A percentile compares a stretch with the other conserved stretches of the same genome.
phyloP scores from a whole-genome alignment of 2,329 filamentous ascomycete genomes.

The Myriangium duriaei region DNA sequence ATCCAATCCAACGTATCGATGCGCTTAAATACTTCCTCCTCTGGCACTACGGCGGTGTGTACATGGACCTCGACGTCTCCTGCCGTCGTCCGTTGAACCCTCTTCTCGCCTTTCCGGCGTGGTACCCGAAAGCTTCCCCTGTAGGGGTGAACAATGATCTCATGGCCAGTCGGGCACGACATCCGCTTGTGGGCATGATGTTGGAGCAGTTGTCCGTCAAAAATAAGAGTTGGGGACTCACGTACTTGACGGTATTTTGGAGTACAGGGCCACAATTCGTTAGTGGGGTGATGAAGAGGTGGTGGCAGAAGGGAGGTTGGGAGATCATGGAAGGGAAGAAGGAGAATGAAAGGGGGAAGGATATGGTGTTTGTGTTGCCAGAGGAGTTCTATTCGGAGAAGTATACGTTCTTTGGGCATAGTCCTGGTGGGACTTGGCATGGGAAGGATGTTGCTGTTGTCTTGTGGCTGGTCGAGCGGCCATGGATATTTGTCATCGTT shows the following conservation, averaged over 20 bases:
- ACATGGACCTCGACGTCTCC: constrained; percentile 38
- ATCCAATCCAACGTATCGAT: constrained; percentile 20
- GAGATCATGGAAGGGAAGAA: not conserved
- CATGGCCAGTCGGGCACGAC: constrained; percentile 38
- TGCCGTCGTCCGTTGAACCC: constrained; percentile 55
- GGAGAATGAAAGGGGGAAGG: not conserved
- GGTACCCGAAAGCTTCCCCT: constrained; percentile 54
- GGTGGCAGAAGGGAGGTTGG: constrained; percentile 11
- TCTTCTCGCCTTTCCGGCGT: constrained; percentile 52
- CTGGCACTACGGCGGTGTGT: constrained; percentile 18
- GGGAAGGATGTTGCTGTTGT: constrained; percentile 19
- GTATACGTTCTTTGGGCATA: constrained; percentile 22
- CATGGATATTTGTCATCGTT: constrained; percentile 5
- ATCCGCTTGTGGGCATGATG: constrained; percentile 18
- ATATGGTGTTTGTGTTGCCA: constrained; percentile 17
- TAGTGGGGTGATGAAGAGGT: constrained; percentile 18
- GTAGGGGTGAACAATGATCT: constrained; percentile 67
- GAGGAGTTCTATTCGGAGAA: constrained; percentile 21
- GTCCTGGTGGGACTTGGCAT: constrained; percentile 22
- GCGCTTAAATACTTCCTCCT: constrained; percentile 19
- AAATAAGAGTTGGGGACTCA: not conserved
- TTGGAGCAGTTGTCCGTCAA: not conserved
- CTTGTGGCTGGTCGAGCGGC: constrained; percentile 17
- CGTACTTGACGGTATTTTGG: constrained; percentile 21
- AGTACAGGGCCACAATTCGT: constrained; percentile 21